Evolutionary conservation across 2,329 filamentous ascomycete species (phyloP).

Genomic region (Colletotrichum sp.): DNA sequence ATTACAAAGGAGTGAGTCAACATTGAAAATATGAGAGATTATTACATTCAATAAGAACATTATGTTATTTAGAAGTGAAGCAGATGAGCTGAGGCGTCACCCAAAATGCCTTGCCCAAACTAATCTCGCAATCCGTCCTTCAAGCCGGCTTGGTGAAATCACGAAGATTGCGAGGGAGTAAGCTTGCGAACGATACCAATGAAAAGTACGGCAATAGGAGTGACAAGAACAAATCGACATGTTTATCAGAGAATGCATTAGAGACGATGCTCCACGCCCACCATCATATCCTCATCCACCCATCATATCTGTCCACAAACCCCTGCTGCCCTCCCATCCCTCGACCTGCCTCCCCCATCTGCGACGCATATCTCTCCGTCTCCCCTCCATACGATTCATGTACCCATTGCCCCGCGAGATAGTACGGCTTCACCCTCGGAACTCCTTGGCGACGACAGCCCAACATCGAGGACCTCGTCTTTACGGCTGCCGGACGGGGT

Average conservation of each 20-base stretch:
- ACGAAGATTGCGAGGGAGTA: background rate
- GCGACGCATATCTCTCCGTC: background rate
- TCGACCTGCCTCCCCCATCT: background rate
- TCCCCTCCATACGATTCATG: background rate
- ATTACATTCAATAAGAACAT: too few species aligned
- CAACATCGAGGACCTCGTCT: background rate
- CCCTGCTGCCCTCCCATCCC: background rate
- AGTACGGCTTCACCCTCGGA: background rate
- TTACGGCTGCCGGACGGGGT: background rate
- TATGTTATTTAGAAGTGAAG: background rate
- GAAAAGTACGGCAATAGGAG: background rate
- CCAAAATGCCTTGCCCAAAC: background rate
- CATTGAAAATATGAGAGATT: too few species aligned
- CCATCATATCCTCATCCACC: background rate
- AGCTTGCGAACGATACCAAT: background rate
- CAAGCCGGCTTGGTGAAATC: background rate
- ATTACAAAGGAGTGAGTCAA: too few species aligned
- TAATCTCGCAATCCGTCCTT: accelerated
- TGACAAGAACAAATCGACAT: background rate
- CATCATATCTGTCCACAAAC: background rate
- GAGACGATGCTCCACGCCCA: background rate
- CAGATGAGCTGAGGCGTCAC: accelerated
- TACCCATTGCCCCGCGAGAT: background rate
- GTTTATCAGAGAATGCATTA: background rate
- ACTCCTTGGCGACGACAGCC: background rate